Conservation (phyloP, 495 filamentous ascomycete genomes). For the Thermothielavioides terrestris region DNA sequence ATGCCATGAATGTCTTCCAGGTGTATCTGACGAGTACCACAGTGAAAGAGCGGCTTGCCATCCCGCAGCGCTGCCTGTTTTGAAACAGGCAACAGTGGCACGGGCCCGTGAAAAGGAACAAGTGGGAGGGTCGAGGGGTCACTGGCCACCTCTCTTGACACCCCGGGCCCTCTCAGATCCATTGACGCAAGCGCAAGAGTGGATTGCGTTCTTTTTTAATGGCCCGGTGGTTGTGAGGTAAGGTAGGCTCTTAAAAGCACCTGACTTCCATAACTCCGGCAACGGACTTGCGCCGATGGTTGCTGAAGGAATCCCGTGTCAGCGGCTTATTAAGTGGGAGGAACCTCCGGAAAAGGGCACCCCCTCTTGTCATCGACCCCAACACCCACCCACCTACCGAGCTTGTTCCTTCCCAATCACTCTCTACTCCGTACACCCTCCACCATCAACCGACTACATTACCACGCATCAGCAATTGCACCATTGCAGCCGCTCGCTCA, state of each 20-base stretch:
- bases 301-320: neutral
- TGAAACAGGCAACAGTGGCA: too few species aligned
- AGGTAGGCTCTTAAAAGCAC: too few species aligned
- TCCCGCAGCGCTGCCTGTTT: too few species aligned
- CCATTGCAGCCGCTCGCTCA: neutral
- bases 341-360: neutral
- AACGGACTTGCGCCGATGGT: neutral
- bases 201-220: constrained; percentile 21
- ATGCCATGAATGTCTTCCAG: too few species aligned
- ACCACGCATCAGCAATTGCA: neutral
- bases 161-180: too few species aligned
- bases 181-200: constrained; percentile 18
- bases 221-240: too few species aligned
- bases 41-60: too few species aligned
- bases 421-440: too few species aligned
- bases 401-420: too few species aligned
- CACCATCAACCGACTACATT: neutral
- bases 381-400: neutral
- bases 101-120: too few species aligned
- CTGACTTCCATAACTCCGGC: constrained; percentile 6
- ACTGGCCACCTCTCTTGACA: too few species aligned
- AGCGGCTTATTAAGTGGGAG: constrained; percentile 5
- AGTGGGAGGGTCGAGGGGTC: neutral
- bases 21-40: too few species aligned
- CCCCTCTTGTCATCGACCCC: neutral